Base-by-base conservation (phyloP, 768 basidiomycete species). In the Saitozyma podzolica region DNA sequence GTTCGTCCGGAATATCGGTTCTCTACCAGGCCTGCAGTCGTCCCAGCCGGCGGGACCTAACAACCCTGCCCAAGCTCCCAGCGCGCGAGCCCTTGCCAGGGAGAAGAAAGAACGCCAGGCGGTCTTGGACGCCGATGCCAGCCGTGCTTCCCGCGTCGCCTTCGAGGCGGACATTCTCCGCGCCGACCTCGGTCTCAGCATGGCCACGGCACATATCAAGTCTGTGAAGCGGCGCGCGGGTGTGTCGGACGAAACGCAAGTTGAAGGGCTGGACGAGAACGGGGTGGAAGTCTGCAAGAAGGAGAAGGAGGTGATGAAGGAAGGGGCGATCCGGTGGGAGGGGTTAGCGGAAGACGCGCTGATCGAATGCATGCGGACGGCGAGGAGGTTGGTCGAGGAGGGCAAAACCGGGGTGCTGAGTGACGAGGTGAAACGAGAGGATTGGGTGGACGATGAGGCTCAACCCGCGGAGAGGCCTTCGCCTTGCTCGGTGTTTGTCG, bases 121-220 rank as follows among this genome's bases (percentile, higher is more conserved):
- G 13, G 3, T 47, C n/a, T 2, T 17, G 2, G 6, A 9, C 50
- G 64, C 42, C 64, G 64, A 3, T 29, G 48, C 10, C 29, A 29
- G 29, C 29, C 29, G 29, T 29, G 29, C 29, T 29, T 29, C 29
- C 29, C 56, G 69, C 45, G 59, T 73, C 9, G 59, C 47, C 9
- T 52, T 68, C 17, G 72, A 74, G 53, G 72, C 61, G 19, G 43
- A 54, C 29, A 20, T 70, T 41, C 52, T 74, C 9, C 52, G 51
- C 47, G 59, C 58, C 20, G 73, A 74, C 54, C 29, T 74, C 53
- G 54, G 63, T 10, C 16, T 71, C 42, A 64, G 58, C 40, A 69
- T 74, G 65, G 68, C 69, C 6, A 69, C 63, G 19, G 45, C 54
- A 11, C 40, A 47, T 17, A 74, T 74, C 17, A 48, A 45, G 0